A percentile compares a stretch with the other conserved stretches of the same genome.
Evolutionary conservation across 2,329 filamentous ascomycete genomes (phyloP).

Genomic region (Fusarium sp.): DNA sequence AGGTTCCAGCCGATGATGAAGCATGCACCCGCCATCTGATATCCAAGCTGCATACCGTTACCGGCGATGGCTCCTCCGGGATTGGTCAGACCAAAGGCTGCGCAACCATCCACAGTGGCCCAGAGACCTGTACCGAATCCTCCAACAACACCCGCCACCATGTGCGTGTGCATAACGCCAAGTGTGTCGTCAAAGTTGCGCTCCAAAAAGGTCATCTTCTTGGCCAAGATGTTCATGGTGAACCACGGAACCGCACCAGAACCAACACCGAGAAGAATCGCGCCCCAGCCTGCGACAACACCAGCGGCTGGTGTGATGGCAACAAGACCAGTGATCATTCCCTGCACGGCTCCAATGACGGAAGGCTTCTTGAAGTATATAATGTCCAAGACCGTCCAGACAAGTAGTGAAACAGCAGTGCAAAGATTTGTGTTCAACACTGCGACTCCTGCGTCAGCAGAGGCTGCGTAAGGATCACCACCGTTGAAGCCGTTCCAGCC

Average conservation of each 20-base stretch:
- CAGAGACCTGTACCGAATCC: background rate
- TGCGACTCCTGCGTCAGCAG: background rate
- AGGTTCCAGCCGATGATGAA: background rate
- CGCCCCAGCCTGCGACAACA: background rate
- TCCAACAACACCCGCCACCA: background rate
- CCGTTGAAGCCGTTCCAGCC: background rate
- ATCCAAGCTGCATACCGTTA: background rate
- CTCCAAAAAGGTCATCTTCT: background rate
- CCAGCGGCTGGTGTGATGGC: background rate
- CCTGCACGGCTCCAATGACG: background rate
- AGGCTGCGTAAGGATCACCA: background rate
- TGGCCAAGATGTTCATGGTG: background rate
- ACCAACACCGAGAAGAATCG: background rate
- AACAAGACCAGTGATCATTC: background rate
- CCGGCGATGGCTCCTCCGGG: background rate
- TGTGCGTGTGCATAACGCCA: background rate
- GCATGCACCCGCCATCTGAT: background rate
- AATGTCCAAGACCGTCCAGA: background rate
- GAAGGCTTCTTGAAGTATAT: background rate
- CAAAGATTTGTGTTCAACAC: background rate
- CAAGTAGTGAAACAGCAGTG: background rate
- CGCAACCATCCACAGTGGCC: background rate
- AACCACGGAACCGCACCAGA: background rate
- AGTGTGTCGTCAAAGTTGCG: background rate
- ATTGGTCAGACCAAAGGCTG: background rate